These are phyloP conservation scores for Scedosporium apiospermum DNA, from an alignment of 2,329 filamentous ascomycete species.

Conservation along the genomic window DNA sequence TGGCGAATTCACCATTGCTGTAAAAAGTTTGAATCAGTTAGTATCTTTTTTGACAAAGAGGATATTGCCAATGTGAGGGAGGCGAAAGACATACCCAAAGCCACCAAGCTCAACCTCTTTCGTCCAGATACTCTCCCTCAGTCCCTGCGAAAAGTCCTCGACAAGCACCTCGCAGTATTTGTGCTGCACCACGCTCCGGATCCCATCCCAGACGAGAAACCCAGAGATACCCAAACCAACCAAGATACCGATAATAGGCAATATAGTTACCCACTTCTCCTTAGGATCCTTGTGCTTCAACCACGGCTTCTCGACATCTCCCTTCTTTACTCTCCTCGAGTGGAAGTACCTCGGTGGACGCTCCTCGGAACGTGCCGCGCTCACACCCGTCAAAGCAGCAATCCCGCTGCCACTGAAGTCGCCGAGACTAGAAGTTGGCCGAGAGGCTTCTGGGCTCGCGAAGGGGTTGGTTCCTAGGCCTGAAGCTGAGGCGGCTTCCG, in stretches of 20 bases:
- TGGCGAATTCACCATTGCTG: conserved; percentile 73
- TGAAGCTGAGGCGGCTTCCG: neutral
- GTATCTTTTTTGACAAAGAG: neutral
- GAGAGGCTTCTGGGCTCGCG: conserved; percentile 32
- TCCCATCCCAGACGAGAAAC: conserved; percentile 67
- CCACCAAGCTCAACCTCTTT: conserved; percentile 68
- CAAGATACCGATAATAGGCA: conserved; percentile 62
- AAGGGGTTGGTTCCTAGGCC: conserved; percentile 31
- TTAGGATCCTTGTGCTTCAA: conserved; percentile 61
- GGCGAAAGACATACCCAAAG: conserved; percentile 51
- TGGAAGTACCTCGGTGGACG: conserved; percentile 54
- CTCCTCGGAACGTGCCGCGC: conserved; percentile 19
- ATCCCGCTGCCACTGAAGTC: conserved; percentile 29
- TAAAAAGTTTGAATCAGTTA: conserved; percentile 2
- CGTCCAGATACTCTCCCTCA: conserved; percentile 56
- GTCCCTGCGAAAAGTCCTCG: conserved; percentile 53
- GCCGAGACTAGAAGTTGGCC: conserved; percentile 37
- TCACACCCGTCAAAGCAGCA: conserved; percentile 7
- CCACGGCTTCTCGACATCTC: conserved; percentile 70
- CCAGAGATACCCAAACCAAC: conserved; percentile 59
- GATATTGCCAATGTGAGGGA: too few species aligned
- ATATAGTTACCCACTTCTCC: conserved; percentile 80
- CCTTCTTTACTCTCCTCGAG: conserved; percentile 63
- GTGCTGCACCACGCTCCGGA: conserved; percentile 62
- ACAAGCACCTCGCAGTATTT: conserved; percentile 61